Conservation (phyloP, 345 rosid species). For the Isatis tinctoria region DNA sequence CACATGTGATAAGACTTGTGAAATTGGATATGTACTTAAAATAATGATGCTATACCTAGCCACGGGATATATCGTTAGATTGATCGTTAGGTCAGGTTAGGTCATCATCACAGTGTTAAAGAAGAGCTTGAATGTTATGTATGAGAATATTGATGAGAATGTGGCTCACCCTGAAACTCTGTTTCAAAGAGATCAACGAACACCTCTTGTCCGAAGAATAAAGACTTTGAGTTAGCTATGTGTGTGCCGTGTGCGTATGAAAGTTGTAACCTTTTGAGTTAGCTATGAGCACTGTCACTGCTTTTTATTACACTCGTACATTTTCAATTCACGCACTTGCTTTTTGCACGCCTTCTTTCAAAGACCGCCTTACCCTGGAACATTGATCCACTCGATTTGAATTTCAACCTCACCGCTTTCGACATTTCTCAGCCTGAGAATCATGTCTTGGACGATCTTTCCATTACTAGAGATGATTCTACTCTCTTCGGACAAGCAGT, state of each 20-base stretch:
- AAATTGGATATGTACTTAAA: too few species aligned
- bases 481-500: slow-evolving; percentile 57
- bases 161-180: neutral
- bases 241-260: too few species aligned
- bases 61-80: too few species aligned
- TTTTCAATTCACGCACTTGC: neutral
- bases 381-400: slow-evolving; percentile 54
- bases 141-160: too few species aligned
- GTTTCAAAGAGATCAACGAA: neutral
- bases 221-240: neutral
- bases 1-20: too few species aligned
- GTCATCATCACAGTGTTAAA: too few species aligned
- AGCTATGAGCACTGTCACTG: neutral
- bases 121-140: too few species aligned
- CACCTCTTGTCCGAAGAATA: neutral
- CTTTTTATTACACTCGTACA: neutral
- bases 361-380: neutral
- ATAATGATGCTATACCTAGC: too few species aligned
- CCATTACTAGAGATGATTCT: slow-evolving; percentile 35
- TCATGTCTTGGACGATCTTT: slow-evolving; percentile 50
- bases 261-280: neutral
- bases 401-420: slow-evolving; percentile 59
- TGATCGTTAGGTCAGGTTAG: too few species aligned
- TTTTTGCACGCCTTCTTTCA: neutral
- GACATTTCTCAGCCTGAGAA: slow-evolving; percentile 48